Conservation (phyloP, 192 early-diverging fungal species). For the Mortierella claussenii region DNA sequence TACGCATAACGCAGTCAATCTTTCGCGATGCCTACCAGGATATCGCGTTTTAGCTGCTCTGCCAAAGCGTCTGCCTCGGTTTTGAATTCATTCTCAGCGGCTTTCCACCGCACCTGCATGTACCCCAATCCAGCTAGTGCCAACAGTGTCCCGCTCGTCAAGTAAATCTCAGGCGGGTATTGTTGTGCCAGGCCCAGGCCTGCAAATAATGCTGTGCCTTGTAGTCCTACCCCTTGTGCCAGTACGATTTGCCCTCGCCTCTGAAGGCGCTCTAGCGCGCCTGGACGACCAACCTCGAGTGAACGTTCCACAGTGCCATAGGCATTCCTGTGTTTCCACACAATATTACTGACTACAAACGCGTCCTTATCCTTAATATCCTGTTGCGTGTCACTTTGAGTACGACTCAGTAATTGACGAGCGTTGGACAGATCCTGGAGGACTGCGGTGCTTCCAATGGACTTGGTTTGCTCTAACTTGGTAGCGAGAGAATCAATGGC, state of each 20-base stretch:
- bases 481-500: conserved; percentile 23
- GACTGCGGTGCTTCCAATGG: conserved; percentile 34
- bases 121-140: conserved; percentile 43
- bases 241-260: conserved; percentile 34
- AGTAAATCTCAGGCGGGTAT: conserved; percentile 46
- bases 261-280: conserved; percentile 42
- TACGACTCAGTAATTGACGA: conserved; percentile 13
- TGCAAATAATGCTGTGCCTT: conserved; percentile 37
- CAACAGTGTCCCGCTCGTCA: conserved; percentile 34
- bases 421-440: conserved; percentile 29
- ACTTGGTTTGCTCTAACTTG: conserved; percentile 19
- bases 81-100: conserved; percentile 49
- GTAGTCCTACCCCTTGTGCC: conserved; percentile 34
- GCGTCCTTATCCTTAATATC: conserved; percentile 42
- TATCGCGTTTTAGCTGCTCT: conserved; percentile 37
- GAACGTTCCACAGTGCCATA: conserved; percentile 33
- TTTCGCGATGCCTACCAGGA: conserved; percentile 27
- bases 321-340: conserved; percentile 41
- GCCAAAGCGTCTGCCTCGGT: conserved; percentile 32
- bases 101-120: conserved; percentile 52
- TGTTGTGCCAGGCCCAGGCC: conserved; percentile 46
- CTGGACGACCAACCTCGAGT: conserved; percentile 9
- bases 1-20: background rate
- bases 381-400: conserved; percentile 25
- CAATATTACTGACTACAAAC: conserved; percentile 41